Evolutionary conservation across 306 rosid species (phyloP), one percentile per base, ranked within the genome.

Genomic region (peach (Prunus persica)): DNA sequence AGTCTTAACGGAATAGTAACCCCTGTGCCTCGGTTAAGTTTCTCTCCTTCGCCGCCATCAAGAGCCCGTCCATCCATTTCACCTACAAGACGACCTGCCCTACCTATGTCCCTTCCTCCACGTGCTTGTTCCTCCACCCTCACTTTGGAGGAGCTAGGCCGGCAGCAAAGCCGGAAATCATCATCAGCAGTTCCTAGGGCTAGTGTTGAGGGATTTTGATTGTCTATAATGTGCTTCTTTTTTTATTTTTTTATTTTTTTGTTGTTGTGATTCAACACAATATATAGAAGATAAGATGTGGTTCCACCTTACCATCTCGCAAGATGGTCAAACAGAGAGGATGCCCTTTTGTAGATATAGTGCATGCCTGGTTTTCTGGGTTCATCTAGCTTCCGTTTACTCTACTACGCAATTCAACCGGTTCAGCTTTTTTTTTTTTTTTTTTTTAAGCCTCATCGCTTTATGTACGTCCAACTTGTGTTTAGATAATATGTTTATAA

Each of bases 201-300:
- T 67, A 87, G 97, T 72, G 94, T 92, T 12, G 97, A 92, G 84
- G 99, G 99, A 78, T 95, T 87, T 82, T 95, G 97, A 95, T 66
- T 78, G 88, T 90, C 82, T 79, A 90, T 89, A 86, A 81, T 85
- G 83, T 72, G 77, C 82, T 67, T 5, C 82, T 67, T 5, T 61
- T 13, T 43, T 84, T 54, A 63, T 67, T 61, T 56, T 54, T 69
- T 85, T 69, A 65, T 10, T 81, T 47, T 50, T 75, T 79, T 67
- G 67, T 88, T 72, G 80, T 79, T 72, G 79, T 87, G 89, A 86
- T 88, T 88, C 92, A 81, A 84, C 93, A 84, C 89, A 81, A 84
- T 82, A 86, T 88, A 91, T 87, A 94, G 93, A 82, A 86, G 90
- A 91, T 84, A 88, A 78, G 41, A 75, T 83, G 91, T 72, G 91